phyloP scores from a whole-genome alignment of 1,139 yeast genomes.

The Scheffersomyces illinoinensis region DNA sequence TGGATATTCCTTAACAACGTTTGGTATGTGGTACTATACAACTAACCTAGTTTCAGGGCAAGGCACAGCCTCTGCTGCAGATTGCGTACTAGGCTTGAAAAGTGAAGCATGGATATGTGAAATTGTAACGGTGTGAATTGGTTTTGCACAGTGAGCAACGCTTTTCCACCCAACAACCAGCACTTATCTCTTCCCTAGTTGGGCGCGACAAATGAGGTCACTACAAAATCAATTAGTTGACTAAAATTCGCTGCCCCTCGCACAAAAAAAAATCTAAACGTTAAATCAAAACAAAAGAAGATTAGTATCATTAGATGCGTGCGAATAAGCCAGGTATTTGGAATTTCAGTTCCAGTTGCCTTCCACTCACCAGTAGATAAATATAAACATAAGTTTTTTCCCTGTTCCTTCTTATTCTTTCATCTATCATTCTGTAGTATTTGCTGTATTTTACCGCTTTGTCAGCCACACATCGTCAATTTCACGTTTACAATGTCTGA shows the following conservation, averaged over 20 bases:
- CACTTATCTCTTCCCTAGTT: background rate
- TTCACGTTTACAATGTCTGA: background rate
- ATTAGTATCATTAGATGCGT: background rate
- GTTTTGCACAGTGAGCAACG: background rate
- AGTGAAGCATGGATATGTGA: background rate
- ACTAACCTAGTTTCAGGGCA: background rate
- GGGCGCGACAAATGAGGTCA: background rate
- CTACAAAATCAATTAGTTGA: background rate
- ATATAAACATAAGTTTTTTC: background rate
- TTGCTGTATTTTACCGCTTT: background rate
- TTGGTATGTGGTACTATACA: background rate
- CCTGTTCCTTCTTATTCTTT: background rate
- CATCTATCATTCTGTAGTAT: background rate
- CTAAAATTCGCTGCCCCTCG: background rate
- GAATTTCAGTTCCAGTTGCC: background rate
- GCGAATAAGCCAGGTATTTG: background rate
- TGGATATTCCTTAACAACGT: background rate
- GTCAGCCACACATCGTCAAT: background rate
- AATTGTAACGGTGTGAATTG: background rate
- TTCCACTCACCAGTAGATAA: background rate
- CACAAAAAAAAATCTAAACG: background rate
- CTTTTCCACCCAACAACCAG: background rate
- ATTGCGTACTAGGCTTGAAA: background rate
- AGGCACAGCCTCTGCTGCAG: background rate
- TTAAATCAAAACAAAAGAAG: constrained; percentile 1